A percentile compares a stretch with the other conserved stretches of the same genome.
These are phyloP conservation scores for Cercophora newfieldiana DNA, from an alignment of 495 filamentous ascomycete genomes.

Conservation along the genomic window DNA sequence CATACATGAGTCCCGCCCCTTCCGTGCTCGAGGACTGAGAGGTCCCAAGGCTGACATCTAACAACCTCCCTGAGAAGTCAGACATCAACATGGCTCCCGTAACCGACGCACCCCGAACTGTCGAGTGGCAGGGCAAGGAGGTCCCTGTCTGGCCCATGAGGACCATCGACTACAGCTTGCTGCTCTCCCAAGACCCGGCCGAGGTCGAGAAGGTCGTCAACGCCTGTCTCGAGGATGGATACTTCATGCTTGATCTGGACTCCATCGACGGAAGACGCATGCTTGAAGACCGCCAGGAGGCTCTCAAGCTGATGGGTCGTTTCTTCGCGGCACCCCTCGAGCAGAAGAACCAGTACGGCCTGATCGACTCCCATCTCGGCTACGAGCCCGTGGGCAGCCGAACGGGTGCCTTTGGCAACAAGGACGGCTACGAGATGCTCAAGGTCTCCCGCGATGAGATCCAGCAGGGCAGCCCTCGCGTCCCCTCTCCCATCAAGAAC, in stretches of 20 bases:
- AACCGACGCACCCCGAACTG: slow-evolving; percentile 43
- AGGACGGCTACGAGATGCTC: slow-evolving; percentile 57
- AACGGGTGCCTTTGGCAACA: slow-evolving; percentile 50
- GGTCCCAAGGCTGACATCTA: background rate
- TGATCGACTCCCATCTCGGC: slow-evolving; percentile 48
- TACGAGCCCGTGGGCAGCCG: slow-evolving; percentile 54
- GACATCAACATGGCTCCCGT: slow-evolving; percentile 38
- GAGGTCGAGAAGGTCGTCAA: slow-evolving; percentile 52
- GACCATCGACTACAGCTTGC: slow-evolving; percentile 47
- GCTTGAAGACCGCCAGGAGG: slow-evolving; percentile 48
- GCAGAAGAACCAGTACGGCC: slow-evolving; percentile 51
- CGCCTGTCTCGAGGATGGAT: slow-evolving; percentile 50
- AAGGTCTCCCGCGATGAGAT: slow-evolving; percentile 55
- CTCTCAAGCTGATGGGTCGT: slow-evolving; percentile 52
- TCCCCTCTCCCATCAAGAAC: slow-evolving; percentile 51
- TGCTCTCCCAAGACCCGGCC: slow-evolving; percentile 50
- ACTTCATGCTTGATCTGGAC: slow-evolving; percentile 58
- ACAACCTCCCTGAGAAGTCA: background rate
- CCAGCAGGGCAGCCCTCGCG: slow-evolving; percentile 44
- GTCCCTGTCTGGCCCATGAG: slow-evolving; percentile 54
- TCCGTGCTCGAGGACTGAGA: background rate
- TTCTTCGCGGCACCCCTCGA: slow-evolving; percentile 53
- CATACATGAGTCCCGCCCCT: background rate
- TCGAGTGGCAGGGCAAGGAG: slow-evolving; percentile 52
- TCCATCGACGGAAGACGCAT: slow-evolving; percentile 49